Evolutionary conservation across 768 basidiomycete genomes (phyloP), one percentile per base, ranked within the genome.

Genomic region (Sistotremastrum niveocremeum): DNA sequence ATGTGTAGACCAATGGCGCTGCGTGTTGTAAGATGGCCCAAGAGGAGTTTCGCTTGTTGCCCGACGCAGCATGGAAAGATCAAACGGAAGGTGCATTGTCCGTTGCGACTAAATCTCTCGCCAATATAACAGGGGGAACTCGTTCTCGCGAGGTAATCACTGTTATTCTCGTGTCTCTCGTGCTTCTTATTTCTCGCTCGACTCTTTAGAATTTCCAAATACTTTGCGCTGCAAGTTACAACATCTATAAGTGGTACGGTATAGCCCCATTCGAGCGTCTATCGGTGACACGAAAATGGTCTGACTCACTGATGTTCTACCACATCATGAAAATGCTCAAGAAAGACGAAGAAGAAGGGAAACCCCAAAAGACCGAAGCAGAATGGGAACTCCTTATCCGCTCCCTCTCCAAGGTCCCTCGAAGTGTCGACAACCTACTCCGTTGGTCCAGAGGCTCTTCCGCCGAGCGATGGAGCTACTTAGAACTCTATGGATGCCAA

Each of bases 161-260:
- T 40, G 33, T n/a, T 29, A 5, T 37, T 7, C 12, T 12, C 7
- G 10, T 10, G 6, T 29, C 20, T 20, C 20, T 20, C 20, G 20
- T 20, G 20, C 20, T 20, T 20, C 20, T 20, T 20, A 20, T 20
- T 20, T 20, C 20, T 20, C 20, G 20, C 20, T 20, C 34, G 51
- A 34, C 32, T 1, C 20, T 8, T 11, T 41, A 60, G 57, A 47
- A 20, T 20, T 47, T 47, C 7, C 46, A 49, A 32, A 52, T 60
- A n/a, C 53, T 58, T 34, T 41, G 52, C 34, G 46, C 49, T 28
- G 50, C 51, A 29, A 52, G 57, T 39, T 49, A 55, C 48, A 48
- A 58, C 10, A 62, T 60, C 8, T 56, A 56, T 49, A 49, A 41
- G 4, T 57, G 51, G 30, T 60, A 62, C 47, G 57, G 58, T 20